A percentile compares a stretch with the other conserved stretches of the same genome.
Conservation (phyloP, 2,329 filamentous ascomycete species). For the Xylariales sp. region DNA sequence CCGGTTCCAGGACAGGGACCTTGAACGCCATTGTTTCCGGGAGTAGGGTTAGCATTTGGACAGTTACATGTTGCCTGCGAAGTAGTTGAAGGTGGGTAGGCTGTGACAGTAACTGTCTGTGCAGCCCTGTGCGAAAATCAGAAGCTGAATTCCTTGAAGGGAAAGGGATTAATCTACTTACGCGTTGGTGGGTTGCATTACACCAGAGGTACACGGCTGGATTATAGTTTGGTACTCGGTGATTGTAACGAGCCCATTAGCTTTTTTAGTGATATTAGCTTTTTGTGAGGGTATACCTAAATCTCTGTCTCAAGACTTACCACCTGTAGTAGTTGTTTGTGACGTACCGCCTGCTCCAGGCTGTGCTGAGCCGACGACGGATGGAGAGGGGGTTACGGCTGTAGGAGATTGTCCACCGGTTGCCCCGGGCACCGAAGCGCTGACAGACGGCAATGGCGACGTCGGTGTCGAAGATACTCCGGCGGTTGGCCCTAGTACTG, state of each 20-base stretch:
- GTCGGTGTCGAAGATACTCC: not conserved
- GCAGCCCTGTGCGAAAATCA: slow-evolving; percentile 19
- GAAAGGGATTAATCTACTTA: slow-evolving; percentile 16
- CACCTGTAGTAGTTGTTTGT: slow-evolving; percentile 27
- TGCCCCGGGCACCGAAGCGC: slow-evolving; percentile 3
- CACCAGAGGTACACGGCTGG: slow-evolving; percentile 22
- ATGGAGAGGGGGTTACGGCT: not conserved
- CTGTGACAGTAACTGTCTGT: slow-evolving; percentile 33
- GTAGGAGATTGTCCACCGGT: slow-evolving; percentile 8
- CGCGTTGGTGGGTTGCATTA: slow-evolving; percentile 3
- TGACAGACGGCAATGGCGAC: slow-evolving; percentile 6
- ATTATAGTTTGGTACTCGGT: slow-evolving; percentile 27
- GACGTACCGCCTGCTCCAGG: slow-evolving; percentile 20
- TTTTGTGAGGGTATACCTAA: not conserved
- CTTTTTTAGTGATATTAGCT: slow-evolving; percentile 31
- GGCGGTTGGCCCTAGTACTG: not conserved
- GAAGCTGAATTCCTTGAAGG: not conserved
- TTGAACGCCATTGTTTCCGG: slow-evolving; percentile 34
- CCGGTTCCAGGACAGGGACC: slow-evolving; percentile 53
- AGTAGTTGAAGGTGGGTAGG: slow-evolving; percentile 36
- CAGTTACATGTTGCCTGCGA: slow-evolving; percentile 40
- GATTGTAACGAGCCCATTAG: slow-evolving; percentile 36
- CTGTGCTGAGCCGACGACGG: slow-evolving; percentile 18
- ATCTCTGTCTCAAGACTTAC: slow-evolving; percentile 34
- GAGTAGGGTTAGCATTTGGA: slow-evolving; percentile 32